Base-by-base conservation (phyloP, 2,329 filamentous ascomycete genomes). In the Canariomyces notabilis region DNA sequence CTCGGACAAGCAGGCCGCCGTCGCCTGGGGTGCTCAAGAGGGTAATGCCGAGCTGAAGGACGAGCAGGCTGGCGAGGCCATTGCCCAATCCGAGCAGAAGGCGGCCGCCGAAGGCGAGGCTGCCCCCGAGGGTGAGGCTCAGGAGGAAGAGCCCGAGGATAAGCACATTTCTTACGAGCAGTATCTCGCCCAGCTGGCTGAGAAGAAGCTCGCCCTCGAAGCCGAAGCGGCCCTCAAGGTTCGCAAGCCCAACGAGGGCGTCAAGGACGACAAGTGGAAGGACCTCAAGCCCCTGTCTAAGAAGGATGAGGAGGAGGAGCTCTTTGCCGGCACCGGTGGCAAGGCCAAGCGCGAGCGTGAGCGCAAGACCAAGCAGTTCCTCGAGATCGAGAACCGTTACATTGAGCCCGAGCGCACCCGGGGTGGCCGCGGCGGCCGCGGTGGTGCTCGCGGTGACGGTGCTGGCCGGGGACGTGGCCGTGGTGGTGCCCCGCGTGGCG, bases 231-330 rank as follows among this genome's bases (percentile, higher is more conserved):
- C 57, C 44, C 77, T 83, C 61, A 79, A 87, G 63, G 77, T 89
- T 64, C 91, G 93, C 74, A 83, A 89, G 76, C 75, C 91, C 70
- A 96, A 97, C 77, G 90, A 96, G 76, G 90, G 90, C 64, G 79
- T 76, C 75, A 88, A 89, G 76, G 66, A 74, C 62, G 83, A 89
- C 77, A 91, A 96, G 80, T 95, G 90, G 87, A 87, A 86, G 62
- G 76, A 79, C 62, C 89, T 89, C 67, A 94, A 90, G 76, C 65
- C 77, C 49, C 73, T 86, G 47, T 66, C 71, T 64, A 84, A 85
- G 68, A 74, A 81, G 16, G 78, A 81, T n/a, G 77, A 81, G 11
- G 77, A 79, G 44, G 82, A 89, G 61, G 82, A 85, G 60, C 96
- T 87, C 80, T 85, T 95, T 64, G 72, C 85, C 62, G 82, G 77